Conservation (phyloP, 768 basidiomycete genomes). For the Amanita polypyramis region DNA sequence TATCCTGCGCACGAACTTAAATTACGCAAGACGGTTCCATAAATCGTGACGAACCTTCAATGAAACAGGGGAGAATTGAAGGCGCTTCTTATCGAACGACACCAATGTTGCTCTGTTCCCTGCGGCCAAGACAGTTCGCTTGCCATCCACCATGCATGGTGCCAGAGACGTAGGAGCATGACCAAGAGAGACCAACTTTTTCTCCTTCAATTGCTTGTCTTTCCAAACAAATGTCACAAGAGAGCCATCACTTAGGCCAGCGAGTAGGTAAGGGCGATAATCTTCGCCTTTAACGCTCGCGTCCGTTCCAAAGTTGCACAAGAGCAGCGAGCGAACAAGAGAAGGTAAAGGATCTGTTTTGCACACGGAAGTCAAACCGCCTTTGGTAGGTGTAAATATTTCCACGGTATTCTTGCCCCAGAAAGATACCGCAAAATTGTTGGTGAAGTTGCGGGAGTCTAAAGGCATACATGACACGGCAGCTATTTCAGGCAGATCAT, state of each 20-base stretch:
- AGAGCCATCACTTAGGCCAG: conserved; percentile 69
- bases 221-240: conserved; percentile 48
- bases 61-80: conserved; percentile 62
- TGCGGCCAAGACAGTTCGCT: conserved; percentile 53
- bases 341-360: conserved; percentile 28
- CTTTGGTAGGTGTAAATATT: conserved; percentile 29
- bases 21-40: neutral
- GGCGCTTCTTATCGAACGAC: conserved; percentile 51
- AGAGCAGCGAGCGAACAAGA: conserved; percentile 36
- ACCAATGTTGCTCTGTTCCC: conserved; percentile 64
- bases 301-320: conserved; percentile 48
- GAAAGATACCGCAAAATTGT: conserved; percentile 52
- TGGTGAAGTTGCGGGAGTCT: conserved; percentile 37
- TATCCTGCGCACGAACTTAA: conserved; percentile 25
- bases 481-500: conserved; percentile 44
- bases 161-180: conserved; percentile 54
- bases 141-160: conserved; percentile 42
- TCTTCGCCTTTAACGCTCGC: conserved; percentile 21
- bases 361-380: conserved; percentile 21
- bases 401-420: conserved; percentile 64
- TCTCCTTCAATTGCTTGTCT: conserved; percentile 29
- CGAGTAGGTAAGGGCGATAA: conserved; percentile 48
- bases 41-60: conserved; percentile 37
- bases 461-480: conserved; percentile 56
- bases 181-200: conserved; percentile 57